phyloP scores from a whole-genome alignment of 176 grass and related monocot genomes.

The Oryza meyeriana region DNA sequence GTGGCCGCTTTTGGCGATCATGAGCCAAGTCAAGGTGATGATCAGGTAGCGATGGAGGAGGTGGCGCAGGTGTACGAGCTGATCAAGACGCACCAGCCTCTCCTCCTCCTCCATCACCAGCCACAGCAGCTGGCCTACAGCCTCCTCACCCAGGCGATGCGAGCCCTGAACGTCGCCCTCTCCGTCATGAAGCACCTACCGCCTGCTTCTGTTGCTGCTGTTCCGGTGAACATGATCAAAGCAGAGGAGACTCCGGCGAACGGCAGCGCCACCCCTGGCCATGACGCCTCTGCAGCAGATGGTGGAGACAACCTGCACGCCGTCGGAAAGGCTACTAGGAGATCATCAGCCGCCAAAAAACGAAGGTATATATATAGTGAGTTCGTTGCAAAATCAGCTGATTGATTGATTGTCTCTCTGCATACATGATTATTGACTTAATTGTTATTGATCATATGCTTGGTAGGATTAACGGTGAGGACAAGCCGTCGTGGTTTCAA shows the following conservation, averaged over 20 bases:
- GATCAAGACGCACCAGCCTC: conserved; percentile 24
- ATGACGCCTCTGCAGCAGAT: neutral
- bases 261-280: neutral
- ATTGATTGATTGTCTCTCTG: neutral
- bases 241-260: neutral
- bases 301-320: neutral
- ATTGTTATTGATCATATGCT: neutral
- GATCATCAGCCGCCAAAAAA: neutral
- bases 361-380: neutral
- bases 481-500: neutral
- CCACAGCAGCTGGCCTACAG: neutral
- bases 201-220: no score
- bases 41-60: neutral
- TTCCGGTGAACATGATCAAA: neutral
- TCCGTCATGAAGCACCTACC: conserved; percentile 20
- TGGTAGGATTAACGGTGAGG: neutral
- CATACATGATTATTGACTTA: no score
- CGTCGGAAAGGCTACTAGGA: neutral
- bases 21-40: no score
- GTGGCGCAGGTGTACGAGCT: conserved; percentile 28
- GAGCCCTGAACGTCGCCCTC: conserved; percentile 34
- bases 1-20: no score
- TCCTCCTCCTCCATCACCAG: neutral
- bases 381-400: neutral
- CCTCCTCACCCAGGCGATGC: conserved; percentile 22